phyloP scores from a whole-genome alignment of 768 basidiomycete genomes.

The Amylocystis lapponica region DNA sequence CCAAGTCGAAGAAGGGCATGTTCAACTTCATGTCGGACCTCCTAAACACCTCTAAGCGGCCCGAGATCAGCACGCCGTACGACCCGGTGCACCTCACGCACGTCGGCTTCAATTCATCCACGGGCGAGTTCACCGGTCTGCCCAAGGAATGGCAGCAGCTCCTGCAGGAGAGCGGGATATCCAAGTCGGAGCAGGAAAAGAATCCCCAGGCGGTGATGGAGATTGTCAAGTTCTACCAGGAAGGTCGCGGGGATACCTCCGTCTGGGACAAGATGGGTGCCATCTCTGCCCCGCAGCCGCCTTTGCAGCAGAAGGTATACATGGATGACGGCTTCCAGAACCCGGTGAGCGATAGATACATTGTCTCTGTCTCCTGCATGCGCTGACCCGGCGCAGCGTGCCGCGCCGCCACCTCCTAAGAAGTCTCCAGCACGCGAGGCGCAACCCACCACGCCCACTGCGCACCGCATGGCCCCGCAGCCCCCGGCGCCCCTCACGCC shows the following conservation, averaged over 20 bases:
- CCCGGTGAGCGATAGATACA: slow-evolving; percentile 51
- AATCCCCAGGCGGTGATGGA: slow-evolving; percentile 98
- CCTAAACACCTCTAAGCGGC: slow-evolving; percentile 69
- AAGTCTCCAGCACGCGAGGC: slow-evolving; percentile 24
- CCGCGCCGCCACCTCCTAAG: slow-evolving; percentile 37
- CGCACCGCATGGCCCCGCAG: slow-evolving; percentile 74
- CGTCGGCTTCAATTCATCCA: slow-evolving; percentile 98
- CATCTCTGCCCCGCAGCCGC: slow-evolving; percentile 17
- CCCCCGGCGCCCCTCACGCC: slow-evolving; percentile 61
- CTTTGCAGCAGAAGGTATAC: slow-evolving; percentile 27
- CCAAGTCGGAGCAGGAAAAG: slow-evolving; percentile 90
- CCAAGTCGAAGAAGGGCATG: slow-evolving; percentile 59
- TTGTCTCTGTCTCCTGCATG: slow-evolving; percentile 8
- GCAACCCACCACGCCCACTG: slow-evolving; percentile 31
- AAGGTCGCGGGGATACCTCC: slow-evolving; percentile 51
- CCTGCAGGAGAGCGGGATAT: slow-evolving; percentile 92
- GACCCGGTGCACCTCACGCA: slow-evolving; percentile 99
- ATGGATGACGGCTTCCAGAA: slow-evolving; percentile 49
- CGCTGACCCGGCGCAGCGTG: slow-evolving; percentile 26
- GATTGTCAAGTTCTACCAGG: slow-evolving; percentile 98
- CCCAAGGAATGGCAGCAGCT: slow-evolving; percentile 99
- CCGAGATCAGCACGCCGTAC: slow-evolving; percentile 95
- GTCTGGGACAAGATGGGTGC: slow-evolving; percentile 77
- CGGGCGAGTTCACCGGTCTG: slow-evolving; percentile 95
- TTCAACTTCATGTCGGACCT: slow-evolving; percentile 63